Evolutionary conservation across 495 filamentous ascomycete genomes (phyloP), one percentile per base, ranked within the genome.

Genomic region (Hypoxylon rickii): DNA sequence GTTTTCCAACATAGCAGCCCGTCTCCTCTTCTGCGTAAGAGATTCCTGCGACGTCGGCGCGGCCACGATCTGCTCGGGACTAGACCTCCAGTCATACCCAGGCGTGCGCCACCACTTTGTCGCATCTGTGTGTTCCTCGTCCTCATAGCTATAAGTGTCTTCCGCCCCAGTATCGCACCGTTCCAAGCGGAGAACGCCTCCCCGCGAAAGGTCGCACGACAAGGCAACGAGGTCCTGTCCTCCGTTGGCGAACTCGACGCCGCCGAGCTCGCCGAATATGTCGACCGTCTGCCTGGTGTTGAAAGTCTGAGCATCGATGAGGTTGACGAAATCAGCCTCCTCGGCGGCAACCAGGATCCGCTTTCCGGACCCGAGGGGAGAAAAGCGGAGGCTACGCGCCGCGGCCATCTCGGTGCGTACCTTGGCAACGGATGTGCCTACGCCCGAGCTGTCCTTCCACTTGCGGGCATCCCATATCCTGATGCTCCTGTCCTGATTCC

Each of bases 401-500:
- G 89, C 87, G 1, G 89, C 86, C 72, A 94, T 86, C 44, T 89
- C 84, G n/a, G 86, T 83, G 13, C 84, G 77, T 24, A 96, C 76
- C 6, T 81, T 82, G 47, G 79, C 76, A 4, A 96, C 70, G 1
- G 83, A 76, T 1, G 51, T 56, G 5, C 70, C 66, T 16, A 49
- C 44, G 20, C 83, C 79, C 10, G 69, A 72, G 33, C 52, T 69
- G 34, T 80, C 66, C 11, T 71, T 78, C 86, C 86, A 89, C 39
- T 80, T 86, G 17, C 93, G 83, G 2, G 89, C 86, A 66, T 97
- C 93, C 84, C 86, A 96, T 58, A 97, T 87, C 45, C 87, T 85
- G 58, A 93, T 82, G 12, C 82, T 83, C 70, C 82, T 86, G 76
- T 97, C 93, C 68, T 97, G 92, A 56, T 91, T 93, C 40, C 88